Base-by-base conservation (phyloP, 2,329 filamentous ascomycete species). In the Sporothrix sp. region DNA sequence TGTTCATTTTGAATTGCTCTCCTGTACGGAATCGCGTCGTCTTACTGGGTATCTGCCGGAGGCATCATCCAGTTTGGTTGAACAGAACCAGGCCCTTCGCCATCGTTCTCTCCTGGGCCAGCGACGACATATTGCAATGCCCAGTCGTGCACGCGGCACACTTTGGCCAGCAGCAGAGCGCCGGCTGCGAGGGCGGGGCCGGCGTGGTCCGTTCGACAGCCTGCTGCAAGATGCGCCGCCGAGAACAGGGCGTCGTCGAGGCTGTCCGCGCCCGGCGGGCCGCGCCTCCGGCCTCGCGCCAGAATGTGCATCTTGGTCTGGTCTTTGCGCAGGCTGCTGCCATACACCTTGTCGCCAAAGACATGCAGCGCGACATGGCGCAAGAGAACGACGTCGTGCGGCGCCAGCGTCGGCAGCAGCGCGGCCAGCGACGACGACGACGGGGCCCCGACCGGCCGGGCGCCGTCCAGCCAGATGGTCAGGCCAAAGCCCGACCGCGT, bases 401-500 rank as follows among this genome's bases (percentile, higher is more conserved):
- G 69, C 40, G 82, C 74, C 28, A 95, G 67, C 0, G 62, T 65
- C 1, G 68, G 63, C 9, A 76, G 59, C 3, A 60, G 57, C 27
- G 62, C 62, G 10, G 54, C 43, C 13, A 48, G 50, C 3, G 65
- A 53, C 70, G 64, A 36, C 59, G 70, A n/a, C n/a, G n/a, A n/a
- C n/a, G n/a, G n/a, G n/a, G n/a, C n/a, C n/a, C n/a, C n/a, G 56
- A 3, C 49, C 16, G 2, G 44, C 25, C 16, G 14, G 11, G 32
- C 35, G 3, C 13, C 42, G 14, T 50, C 43, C 2, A 95, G 69
- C 91, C 91, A 97, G 63, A 95, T 88, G 3, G 85, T 90, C 50
- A 96, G 73, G 25, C 75, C 79, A 66, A 96, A 95, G 2, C 84
- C 85, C 0, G 86, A 79, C 56, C 75, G 79, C 0, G 89, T 95